These are phyloP conservation scores for Penicillium malachiteum DNA, from an alignment of 495 filamentous ascomycete genomes.

Conservation along the genomic window DNA sequence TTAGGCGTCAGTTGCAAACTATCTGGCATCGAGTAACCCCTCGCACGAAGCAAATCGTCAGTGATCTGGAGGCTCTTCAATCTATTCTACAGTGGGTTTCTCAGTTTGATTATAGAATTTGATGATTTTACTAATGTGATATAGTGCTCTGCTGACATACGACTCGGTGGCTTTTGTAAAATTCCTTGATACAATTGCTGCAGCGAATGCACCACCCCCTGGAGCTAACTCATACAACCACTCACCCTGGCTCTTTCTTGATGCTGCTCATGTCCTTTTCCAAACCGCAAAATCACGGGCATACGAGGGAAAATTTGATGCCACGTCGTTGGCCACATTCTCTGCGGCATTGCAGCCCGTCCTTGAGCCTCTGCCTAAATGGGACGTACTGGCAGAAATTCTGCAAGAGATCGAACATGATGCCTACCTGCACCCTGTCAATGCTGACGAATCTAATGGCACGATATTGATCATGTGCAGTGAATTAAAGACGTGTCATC, in stretches of 20 bases:
- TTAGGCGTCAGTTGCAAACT: conserved; percentile 87
- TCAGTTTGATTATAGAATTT: background rate
- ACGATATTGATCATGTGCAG: conserved; percentile 94
- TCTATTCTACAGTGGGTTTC: conserved; percentile 71
- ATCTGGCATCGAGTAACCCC: conserved; percentile 97
- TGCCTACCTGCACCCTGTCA: conserved; percentile 74
- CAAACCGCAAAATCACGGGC: conserved; percentile 85
- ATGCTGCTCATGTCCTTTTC: conserved; percentile 93
- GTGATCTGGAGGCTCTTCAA: conserved; percentile 80
- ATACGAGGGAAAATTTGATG: conserved; percentile 68
- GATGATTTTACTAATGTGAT: conserved; percentile 16
- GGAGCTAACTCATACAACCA: conserved; percentile 85
- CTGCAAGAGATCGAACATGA: conserved; percentile 93
- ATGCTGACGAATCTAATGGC: conserved; percentile 81
- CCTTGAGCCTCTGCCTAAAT: conserved; percentile 92
- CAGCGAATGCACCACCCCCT: conserved; percentile 83
- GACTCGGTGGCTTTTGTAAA: conserved; percentile 91
- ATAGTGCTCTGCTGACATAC: conserved; percentile 69
- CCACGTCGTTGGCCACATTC: conserved; percentile 39
- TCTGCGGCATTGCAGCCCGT: conserved; percentile 79
- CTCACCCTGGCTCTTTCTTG: conserved; percentile 94
- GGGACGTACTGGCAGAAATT: conserved; percentile 80
- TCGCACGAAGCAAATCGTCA: conserved; percentile 90
- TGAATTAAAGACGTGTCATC: conserved; percentile 82
- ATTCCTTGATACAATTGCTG: conserved; percentile 90